A percentile compares a stretch with the other conserved stretches of the same genome.
Conservation (phyloP, 2,329 filamentous ascomycete species). For the Phaeosphaeria sp. region DNA sequence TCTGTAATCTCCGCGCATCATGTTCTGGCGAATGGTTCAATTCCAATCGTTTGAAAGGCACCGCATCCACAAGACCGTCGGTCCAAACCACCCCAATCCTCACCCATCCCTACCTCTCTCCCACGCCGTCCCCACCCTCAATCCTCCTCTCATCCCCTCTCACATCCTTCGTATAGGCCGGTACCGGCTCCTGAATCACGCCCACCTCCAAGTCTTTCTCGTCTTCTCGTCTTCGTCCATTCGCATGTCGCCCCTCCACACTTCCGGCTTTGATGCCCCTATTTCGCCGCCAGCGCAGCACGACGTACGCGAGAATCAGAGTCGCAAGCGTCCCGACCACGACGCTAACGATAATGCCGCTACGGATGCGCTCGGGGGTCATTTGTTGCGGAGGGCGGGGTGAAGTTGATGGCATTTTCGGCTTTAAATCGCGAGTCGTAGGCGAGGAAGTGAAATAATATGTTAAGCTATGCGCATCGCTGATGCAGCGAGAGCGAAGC, state of each 20-base stretch:
- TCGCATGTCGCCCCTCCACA: background rate
- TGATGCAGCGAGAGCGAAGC: too few species aligned
- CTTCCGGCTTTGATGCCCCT: background rate
- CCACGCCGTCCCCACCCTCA: background rate
- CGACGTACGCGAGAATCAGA: background rate
- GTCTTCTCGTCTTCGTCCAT: background rate
- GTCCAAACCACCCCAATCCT: too few species aligned
- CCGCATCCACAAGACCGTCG: too few species aligned
- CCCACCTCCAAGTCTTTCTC: slow-evolving; percentile 13
- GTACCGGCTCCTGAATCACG: slow-evolving; percentile 14
- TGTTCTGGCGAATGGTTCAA: too few species aligned
- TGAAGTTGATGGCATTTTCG: background rate
- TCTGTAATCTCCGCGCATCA: background rate
- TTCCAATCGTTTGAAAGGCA: too few species aligned
- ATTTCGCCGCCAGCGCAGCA: background rate
- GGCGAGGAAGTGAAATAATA: too few species aligned
- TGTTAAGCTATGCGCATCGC: too few species aligned
- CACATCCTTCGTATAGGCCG: slow-evolving; percentile 12
- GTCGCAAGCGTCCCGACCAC: background rate
- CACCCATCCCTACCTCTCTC: background rate
- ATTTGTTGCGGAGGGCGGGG: background rate
- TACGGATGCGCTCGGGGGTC: background rate
- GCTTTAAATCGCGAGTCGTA: too few species aligned
- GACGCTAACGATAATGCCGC: background rate
- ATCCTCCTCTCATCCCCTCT: background rate